phyloP scores from a whole-genome alignment of 345 rosid genomes.

The Brassica incana region DNA sequence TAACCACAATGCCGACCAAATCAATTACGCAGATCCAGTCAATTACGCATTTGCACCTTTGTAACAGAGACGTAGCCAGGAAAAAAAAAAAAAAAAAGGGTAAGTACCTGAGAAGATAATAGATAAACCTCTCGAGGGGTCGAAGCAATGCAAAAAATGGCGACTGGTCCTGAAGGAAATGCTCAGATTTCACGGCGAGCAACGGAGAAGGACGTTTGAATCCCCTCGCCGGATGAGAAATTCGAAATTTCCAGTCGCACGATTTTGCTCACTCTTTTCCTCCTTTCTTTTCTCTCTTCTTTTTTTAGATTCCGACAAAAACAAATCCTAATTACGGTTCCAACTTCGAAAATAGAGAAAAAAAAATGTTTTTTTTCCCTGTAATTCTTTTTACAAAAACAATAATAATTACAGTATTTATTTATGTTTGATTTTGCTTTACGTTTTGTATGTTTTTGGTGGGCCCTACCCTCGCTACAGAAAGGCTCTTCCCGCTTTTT shows the following conservation, averaged over 20 bases:
- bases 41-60: conserved; percentile 8
- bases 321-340: conserved; percentile 15
- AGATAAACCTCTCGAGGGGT: conserved; percentile 17
- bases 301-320: conserved; percentile 26
- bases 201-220: conserved; percentile 22
- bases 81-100: background rate
- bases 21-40: conserved; percentile 37
- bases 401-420: background rate
- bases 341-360: conserved; percentile 8
- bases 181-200: conserved; percentile 26
- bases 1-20: conserved; percentile 31
- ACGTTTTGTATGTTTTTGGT: conserved; percentile 23
- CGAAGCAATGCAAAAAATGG: background rate
- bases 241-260: conserved; percentile 27
- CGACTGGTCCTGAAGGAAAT: background rate
- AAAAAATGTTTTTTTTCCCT: conserved; percentile 8
- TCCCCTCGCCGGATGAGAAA: conserved; percentile 34
- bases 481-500: conserved; percentile 33
- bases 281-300: conserved; percentile 2
- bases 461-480: conserved; percentile 22
- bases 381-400: background rate
- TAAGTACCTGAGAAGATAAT: conserved; percentile 34
- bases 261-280: conserved; percentile 16
- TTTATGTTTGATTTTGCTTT: conserved; percentile 36
- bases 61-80: background rate